phyloP scores from a whole-genome alignment of 2,329 filamentous ascomycete genomes.

The Teratosphaeria pseudoeucalypti region DNA sequence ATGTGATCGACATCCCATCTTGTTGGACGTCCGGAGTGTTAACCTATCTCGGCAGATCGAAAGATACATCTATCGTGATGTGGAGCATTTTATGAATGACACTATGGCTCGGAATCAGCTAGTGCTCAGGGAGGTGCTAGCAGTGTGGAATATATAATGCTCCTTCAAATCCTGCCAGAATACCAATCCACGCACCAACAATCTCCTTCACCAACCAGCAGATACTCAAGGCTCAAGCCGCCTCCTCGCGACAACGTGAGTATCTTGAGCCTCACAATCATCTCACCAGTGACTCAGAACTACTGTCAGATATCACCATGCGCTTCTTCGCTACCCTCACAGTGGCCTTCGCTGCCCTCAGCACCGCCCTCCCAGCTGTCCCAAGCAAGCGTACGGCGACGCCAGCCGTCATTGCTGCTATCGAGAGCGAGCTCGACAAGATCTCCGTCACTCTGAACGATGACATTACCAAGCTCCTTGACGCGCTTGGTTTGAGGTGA shows the following conservation, averaged over 20 bases:
- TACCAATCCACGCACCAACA: background rate
- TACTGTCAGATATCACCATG: background rate
- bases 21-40: background rate
- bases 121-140: background rate
- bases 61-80: background rate
- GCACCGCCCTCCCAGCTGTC: background rate
- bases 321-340: background rate
- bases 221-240: background rate
- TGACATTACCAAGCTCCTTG: background rate
- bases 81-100: background rate
- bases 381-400: background rate
- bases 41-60: background rate
- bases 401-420: background rate
- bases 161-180: background rate
- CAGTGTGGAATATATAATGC: background rate
- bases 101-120: background rate
- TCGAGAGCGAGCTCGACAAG: background rate
- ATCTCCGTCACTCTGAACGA: background rate
- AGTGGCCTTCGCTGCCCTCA: background rate
- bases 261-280: background rate
- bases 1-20: background rate
- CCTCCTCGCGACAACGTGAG: background rate
- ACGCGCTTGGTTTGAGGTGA: background rate
- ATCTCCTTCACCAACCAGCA: background rate
- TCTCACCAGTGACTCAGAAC: background rate